phyloP scores from a whole-genome alignment of 306 rosid species.

The Cucurbita maxima region DNA sequence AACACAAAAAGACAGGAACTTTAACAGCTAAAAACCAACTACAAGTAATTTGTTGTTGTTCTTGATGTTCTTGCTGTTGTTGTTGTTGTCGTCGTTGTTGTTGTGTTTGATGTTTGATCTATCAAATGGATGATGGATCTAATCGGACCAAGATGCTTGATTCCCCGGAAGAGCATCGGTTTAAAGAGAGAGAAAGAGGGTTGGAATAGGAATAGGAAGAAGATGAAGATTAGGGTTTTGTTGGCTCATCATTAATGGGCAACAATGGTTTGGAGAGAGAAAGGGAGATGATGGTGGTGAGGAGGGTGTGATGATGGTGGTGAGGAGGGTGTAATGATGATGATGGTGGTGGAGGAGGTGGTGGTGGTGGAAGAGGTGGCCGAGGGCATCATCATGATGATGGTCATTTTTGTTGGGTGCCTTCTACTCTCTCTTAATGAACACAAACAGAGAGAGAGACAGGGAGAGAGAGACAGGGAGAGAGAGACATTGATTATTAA shows the following conservation, averaged over 20 bases:
- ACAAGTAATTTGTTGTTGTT: not conserved
- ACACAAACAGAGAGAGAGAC: not conserved
- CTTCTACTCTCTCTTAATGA: conserved; percentile 10
- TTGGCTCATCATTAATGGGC: not conserved
- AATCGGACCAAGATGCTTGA: conserved; percentile 96
- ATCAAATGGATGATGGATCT: conserved; percentile 26
- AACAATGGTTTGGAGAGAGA: conserved; percentile 13
- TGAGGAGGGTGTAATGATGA: conserved; percentile 69
- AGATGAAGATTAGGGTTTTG: conserved; percentile 29
- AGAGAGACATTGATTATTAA: conserved; percentile 14
- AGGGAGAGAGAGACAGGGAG: conserved; percentile 5
- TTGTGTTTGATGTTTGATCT: conserved; percentile 8
- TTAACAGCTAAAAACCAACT: not conserved
- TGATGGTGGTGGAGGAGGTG: conserved; percentile 17
- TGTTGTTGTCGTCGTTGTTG: not conserved
- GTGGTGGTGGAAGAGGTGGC: conserved; percentile 7
- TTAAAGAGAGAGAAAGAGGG: not conserved
- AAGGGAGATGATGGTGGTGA: conserved; percentile 18
- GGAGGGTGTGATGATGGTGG: conserved; percentile 67
- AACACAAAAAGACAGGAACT: not conserved
- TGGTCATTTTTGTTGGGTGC: conserved; percentile 65
- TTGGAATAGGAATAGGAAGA: too few relatives aligned
- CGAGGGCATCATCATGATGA: conserved; percentile 8
- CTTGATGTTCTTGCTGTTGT: not conserved
- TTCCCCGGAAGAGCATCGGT: conserved; percentile 43